Evolutionary conservation across 768 basidiomycete genomes (phyloP).

Genomic region (Xerocomus brunneocitrinus): DNA sequence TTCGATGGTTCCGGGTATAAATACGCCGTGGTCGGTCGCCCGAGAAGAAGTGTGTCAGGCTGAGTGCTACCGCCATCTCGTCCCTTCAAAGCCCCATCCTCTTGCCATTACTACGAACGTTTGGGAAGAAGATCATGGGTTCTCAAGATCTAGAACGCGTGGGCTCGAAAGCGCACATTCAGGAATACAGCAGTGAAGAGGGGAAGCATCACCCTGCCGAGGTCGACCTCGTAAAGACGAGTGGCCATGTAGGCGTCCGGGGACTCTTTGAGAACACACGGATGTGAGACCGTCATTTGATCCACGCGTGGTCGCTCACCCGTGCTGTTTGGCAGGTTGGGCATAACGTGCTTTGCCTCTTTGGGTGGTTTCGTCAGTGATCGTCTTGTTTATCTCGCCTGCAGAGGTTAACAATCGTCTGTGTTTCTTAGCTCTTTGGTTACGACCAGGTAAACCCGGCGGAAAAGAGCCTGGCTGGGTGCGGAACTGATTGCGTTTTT

Average conservation of each 20-base stretch:
- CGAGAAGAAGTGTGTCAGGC: conserved; percentile 14
- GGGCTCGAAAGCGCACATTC: not conserved
- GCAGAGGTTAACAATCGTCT: not conserved
- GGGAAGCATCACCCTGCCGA: not conserved
- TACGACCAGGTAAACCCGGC: conserved; percentile 24
- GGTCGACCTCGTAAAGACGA: conserved; percentile 12
- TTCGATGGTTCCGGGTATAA: not conserved
- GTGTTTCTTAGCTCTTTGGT: conserved; percentile 25
- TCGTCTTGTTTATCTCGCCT: not conserved
- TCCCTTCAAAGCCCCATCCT: conserved; percentile 13
- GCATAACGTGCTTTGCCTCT: conserved; percentile 30
- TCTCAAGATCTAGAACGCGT: not conserved
- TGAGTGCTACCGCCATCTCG: conserved; percentile 7
- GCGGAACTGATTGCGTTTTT: not conserved
- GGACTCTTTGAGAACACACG: conserved; percentile 27
- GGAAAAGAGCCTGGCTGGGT: not conserved
- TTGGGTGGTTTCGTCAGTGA: conserved; percentile 30
- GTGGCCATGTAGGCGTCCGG: conserved; percentile 22
- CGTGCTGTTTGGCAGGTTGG: conserved; percentile 16
- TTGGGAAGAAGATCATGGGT: conserved; percentile 12
- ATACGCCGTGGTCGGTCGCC: not conserved
- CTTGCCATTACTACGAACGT: not conserved
- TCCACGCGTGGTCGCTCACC: not conserved
- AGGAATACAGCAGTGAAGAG: conserved; percentile 1
- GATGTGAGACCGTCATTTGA: conserved; percentile 17